These are phyloP conservation scores for Lactarius hatsudake DNA, from an alignment of 768 basidiomycete genomes.

Conservation along the genomic window DNA sequence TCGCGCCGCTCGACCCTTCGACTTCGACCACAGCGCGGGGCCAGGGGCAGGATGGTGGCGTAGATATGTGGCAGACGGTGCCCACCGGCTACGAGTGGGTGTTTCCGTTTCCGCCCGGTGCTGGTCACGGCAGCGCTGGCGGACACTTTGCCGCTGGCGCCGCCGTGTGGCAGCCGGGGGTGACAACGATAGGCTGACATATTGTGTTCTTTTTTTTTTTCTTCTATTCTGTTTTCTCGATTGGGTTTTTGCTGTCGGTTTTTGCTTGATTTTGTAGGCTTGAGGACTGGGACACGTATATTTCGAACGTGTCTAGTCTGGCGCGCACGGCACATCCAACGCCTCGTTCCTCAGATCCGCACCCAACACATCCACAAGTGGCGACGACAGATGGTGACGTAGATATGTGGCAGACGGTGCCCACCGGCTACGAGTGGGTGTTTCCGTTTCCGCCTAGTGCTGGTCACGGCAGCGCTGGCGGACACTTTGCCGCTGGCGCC, in stretches of 20 bases:
- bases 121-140: background rate
- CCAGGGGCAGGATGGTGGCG: constrained; percentile 6
- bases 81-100: constrained; percentile 28
- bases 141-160: no score
- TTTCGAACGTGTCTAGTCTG: constrained; percentile 23
- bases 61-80: constrained; percentile 24
- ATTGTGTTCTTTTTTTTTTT: background rate
- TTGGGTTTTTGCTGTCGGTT: background rate
- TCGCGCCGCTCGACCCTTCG: background rate
- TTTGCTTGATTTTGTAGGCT: constrained; percentile 13
- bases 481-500: no score
- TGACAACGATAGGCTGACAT: background rate
- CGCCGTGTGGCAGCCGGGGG: background rate
- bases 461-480: background rate
- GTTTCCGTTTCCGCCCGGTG: constrained; percentile 9
- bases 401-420: constrained; percentile 25
- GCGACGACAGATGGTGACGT: background rate
- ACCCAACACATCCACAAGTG: background rate
- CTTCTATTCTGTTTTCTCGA: background rate
- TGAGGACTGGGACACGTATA: constrained; percentile 27
- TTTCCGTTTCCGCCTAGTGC: constrained; percentile 10
- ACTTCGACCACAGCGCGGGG: background rate
- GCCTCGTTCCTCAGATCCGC: background rate
- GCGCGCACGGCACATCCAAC: constrained; percentile 7
- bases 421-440: constrained; percentile 27